Evolutionary conservation across 2,329 filamentous ascomycete species (phyloP).

Genomic region (Alternaria sp.): DNA sequence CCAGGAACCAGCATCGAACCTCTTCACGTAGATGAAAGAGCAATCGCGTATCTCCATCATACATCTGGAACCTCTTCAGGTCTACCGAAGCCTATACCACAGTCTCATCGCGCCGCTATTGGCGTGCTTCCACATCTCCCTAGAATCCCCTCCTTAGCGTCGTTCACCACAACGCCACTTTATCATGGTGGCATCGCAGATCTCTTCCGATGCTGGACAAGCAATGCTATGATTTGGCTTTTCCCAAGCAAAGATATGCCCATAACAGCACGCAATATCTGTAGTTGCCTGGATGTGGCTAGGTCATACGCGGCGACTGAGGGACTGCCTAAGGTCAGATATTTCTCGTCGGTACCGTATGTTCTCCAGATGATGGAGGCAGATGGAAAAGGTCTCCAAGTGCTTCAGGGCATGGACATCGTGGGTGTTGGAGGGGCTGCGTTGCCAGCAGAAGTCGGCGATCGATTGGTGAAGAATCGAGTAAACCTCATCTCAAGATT

Average conservation of each 20-base stretch:
- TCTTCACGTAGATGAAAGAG: slow-evolving; percentile 34
- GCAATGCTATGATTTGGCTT: slow-evolving; percentile 67
- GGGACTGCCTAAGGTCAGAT: slow-evolving; percentile 55
- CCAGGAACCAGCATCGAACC: slow-evolving; percentile 15
- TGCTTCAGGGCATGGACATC: slow-evolving; percentile 65
- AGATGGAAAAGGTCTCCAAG: slow-evolving; percentile 83
- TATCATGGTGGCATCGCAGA: slow-evolving; percentile 73
- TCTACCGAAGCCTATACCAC: slow-evolving; percentile 69
- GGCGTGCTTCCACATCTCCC: slow-evolving; percentile 63
- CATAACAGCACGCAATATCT: slow-evolving; percentile 65
- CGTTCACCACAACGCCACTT: slow-evolving; percentile 71
- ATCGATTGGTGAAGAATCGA: slow-evolving; percentile 60
- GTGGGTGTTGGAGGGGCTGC: slow-evolving; percentile 72
- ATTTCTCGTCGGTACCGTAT: slow-evolving; percentile 77
- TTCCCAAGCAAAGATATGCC: slow-evolving; percentile 66
- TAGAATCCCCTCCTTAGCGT: slow-evolving; percentile 52
- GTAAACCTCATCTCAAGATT: slow-evolving; percentile 70
- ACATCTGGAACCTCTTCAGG: slow-evolving; percentile 73
- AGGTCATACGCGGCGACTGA: slow-evolving; percentile 23
- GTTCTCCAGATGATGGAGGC: slow-evolving; percentile 89
- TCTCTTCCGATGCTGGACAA: slow-evolving; percentile 69
- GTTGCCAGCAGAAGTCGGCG: slow-evolving; percentile 62
- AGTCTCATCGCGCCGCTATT: slow-evolving; percentile 65
- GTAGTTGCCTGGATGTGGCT: slow-evolving; percentile 57
- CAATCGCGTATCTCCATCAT: slow-evolving; percentile 68